Evolutionary conservation across 2,329 filamentous ascomycete species (phyloP).

Genomic region (Didymella sp.): DNA sequence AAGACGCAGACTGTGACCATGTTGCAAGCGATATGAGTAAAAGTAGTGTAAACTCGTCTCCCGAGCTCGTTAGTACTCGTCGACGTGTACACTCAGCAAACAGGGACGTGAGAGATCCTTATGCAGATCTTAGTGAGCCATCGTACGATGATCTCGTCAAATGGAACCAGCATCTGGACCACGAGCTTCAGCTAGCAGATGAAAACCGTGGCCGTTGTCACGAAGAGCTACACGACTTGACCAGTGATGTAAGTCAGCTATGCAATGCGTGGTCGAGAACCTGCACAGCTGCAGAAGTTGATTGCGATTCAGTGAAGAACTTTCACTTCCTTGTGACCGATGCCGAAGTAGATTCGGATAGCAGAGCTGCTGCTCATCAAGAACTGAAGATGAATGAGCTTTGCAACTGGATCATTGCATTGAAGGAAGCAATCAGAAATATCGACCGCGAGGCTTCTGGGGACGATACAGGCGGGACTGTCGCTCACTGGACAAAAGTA

Average conservation of each 20-base stretch:
- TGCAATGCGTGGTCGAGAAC: neutral
- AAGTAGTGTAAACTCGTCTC: neutral
- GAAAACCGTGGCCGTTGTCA: neutral
- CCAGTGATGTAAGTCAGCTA: neutral
- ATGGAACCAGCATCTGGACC: neutral
- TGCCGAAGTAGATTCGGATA: neutral
- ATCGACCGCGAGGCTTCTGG: no score
- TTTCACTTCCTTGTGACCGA: neutral
- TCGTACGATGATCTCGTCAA: neutral
- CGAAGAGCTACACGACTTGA: neutral
- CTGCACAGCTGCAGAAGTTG: neutral
- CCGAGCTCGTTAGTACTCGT: neutral
- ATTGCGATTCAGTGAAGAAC: neutral
- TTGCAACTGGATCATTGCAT: no score
- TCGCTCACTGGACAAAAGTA: no score
- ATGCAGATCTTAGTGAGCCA: neutral
- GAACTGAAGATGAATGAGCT: no score
- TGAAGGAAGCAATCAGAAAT: no score
- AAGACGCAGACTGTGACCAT: neutral
- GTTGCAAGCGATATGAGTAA: neutral
- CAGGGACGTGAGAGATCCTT: neutral
- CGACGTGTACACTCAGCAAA: neutral
- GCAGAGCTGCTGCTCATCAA: neutral
- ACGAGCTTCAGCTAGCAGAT: neutral
- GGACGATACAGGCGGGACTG: no score